Evolutionary conservation across 148 eudicot genomes (phyloP).

Genomic region (Nepenthes gracilis): DNA sequence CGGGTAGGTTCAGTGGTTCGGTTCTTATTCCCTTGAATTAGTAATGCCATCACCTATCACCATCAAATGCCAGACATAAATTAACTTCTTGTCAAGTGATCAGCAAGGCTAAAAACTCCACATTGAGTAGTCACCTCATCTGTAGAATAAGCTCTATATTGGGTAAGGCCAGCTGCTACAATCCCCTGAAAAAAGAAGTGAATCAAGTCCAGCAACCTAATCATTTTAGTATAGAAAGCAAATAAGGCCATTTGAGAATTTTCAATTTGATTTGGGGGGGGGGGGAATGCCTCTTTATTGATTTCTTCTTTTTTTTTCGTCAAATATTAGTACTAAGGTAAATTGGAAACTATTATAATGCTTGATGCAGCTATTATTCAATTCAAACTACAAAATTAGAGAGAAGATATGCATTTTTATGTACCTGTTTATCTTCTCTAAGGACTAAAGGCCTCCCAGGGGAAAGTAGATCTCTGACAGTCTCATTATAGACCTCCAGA

Average conservation of each 20-base stretch:
- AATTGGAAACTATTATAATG: too few relatives aligned
- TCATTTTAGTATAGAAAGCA: not conserved
- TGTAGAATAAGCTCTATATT: constrained; percentile 79
- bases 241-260: too few relatives aligned
- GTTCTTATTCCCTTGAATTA: constrained; percentile 76
- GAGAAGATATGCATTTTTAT: too few relatives aligned
- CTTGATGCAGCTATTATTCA: too few relatives aligned
- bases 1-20: constrained; percentile 93
- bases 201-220: not conserved
- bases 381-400: too few relatives aligned
- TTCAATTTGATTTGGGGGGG: too few relatives aligned
- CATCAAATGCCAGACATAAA: not conserved
- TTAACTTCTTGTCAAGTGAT: not conserved
- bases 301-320: too few relatives aligned
- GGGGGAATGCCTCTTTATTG: too few relatives aligned
- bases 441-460: constrained; percentile 87
- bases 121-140: constrained; percentile 47
- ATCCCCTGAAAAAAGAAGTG: constrained; percentile 44
- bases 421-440: constrained; percentile 83
- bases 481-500: constrained; percentile 88
- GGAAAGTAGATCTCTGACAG: constrained; percentile 80
- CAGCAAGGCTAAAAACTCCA: not conserved
- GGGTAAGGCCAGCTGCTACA: constrained; percentile 78
- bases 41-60: constrained; percentile 77
- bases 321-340: too few relatives aligned